A percentile compares a stretch with the other conserved stretches of the same genome.
Conservation (phyloP, 192 early-diverging fungal species). For the Ambispora gerdemannii region DNA sequence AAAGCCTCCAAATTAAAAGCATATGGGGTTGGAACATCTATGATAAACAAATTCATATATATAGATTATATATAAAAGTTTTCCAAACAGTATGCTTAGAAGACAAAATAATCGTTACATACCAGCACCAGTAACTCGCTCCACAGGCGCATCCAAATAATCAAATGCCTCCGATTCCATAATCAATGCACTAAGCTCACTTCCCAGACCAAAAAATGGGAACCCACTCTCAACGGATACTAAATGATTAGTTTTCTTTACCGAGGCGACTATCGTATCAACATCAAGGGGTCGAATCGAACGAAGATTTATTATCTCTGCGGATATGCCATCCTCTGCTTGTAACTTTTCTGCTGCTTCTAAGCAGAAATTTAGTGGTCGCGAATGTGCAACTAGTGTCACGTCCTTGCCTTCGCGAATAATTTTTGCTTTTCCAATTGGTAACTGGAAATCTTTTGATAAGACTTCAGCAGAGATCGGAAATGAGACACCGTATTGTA, state of each 20-base stretch:
- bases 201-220: slow-evolving; percentile 91
- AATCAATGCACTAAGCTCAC: slow-evolving; percentile 92
- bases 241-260: slow-evolving; percentile 98
- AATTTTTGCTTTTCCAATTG: slow-evolving; percentile 94
- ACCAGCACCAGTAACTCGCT: slow-evolving; percentile 86
- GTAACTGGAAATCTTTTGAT: slow-evolving; percentile 78
- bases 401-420: slow-evolving; percentile 70
- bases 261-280: slow-evolving; percentile 82
- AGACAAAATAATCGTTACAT: neutral
- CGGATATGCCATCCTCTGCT: slow-evolving; percentile 73
- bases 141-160: slow-evolving; percentile 91
- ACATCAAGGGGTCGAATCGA: slow-evolving; percentile 96
- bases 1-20: slow-evolving; percentile 91
- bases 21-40: slow-evolving; percentile 95
- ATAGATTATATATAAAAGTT: neutral
- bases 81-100: neutral
- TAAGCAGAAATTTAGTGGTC: slow-evolving; percentile 77
- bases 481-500: slow-evolving; percentile 93
- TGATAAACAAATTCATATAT: neutral
- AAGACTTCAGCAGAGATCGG: slow-evolving; percentile 68
- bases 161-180: slow-evolving; percentile 98
- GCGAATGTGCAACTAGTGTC: slow-evolving; percentile 93
- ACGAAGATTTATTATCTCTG: slow-evolving; percentile 95
- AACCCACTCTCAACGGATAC: slow-evolving; percentile 96
- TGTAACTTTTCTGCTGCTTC: slow-evolving; percentile 85